Conservation (phyloP, 129 eudicot genomes). For the Scalesia atractyloides region DNA sequence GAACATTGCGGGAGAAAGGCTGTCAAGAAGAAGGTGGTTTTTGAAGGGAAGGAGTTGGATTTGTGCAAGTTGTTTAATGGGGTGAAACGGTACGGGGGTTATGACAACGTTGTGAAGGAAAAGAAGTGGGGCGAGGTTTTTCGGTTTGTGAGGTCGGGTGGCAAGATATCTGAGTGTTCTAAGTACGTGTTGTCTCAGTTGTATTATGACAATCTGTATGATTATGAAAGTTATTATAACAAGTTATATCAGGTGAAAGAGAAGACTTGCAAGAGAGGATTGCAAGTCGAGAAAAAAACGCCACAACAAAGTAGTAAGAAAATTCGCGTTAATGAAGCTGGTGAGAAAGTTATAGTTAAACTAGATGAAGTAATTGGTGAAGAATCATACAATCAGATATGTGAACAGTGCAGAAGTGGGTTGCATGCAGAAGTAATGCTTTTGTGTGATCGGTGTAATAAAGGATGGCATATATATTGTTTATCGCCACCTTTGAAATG, state of each 20-base stretch:
- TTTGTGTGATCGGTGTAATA: slow-evolving; percentile 91
- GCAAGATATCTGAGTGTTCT: slow-evolving; percentile 80
- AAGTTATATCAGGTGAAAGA: slow-evolving; percentile 50
- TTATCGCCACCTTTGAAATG: slow-evolving; percentile 87
- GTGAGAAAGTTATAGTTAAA: slow-evolving; percentile 52
- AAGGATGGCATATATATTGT: slow-evolving; percentile 97
- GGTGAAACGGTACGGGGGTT: slow-evolving; percentile 89
- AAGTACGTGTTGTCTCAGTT: slow-evolving; percentile 84
- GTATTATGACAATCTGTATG: slow-evolving; percentile 86
- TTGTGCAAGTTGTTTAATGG: slow-evolving; percentile 87
- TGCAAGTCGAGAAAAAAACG: slow-evolving; percentile 38
- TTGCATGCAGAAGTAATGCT: slow-evolving; percentile 98
- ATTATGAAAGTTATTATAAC: slow-evolving; percentile 73
- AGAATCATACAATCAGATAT: slow-evolving; percentile 76
- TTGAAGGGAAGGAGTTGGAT: slow-evolving; percentile 95
- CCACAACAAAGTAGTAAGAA: slow-evolving; percentile 48
- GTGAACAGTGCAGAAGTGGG: slow-evolving; percentile 95
- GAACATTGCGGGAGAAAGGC: slow-evolving; percentile 73
- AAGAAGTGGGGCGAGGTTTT: slow-evolving; percentile 96
- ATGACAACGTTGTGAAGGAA: slow-evolving; percentile 72
- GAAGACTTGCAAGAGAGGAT: slow-evolving; percentile 50
- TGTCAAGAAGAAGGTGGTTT: slow-evolving; percentile 71
- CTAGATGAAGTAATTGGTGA: slow-evolving; percentile 35
- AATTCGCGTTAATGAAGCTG: slow-evolving; percentile 59
- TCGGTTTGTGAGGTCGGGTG: slow-evolving; percentile 67